A percentile compares a stretch with the other conserved stretches of the same genome.
phyloP scores from a whole-genome alignment of 2,329 filamentous ascomycete genomes.

The Colletotrichum chrysophilum region DNA sequence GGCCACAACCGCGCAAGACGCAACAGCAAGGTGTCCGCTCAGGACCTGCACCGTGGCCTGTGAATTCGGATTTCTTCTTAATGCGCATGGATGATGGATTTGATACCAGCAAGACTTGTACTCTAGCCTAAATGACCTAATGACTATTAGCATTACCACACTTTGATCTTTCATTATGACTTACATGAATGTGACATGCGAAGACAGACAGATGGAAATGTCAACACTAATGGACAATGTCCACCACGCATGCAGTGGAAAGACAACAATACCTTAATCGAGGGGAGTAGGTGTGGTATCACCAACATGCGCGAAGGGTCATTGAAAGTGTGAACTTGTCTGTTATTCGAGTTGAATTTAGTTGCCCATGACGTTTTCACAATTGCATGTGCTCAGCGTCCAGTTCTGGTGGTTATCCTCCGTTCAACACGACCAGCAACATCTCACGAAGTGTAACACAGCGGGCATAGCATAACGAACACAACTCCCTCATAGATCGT shows the following conservation, averaged over 20 bases:
- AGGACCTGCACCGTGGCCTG: conserved; percentile 53
- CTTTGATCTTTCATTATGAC: background rate
- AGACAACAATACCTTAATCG: no score
- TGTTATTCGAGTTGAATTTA: no score
- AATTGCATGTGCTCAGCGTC: background rate
- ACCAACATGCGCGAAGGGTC: no score
- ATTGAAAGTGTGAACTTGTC: no score
- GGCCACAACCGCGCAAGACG: conserved; percentile 48
- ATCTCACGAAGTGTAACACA: no score
- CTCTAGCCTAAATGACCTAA: conserved; percentile 16
- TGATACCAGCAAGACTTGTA: conserved; percentile 14
- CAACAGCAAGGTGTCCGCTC: conserved; percentile 50
- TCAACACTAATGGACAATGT: no score
- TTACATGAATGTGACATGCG: background rate
- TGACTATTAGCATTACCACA: background rate
- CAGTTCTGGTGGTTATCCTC: no score
- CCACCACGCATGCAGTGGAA: no score
- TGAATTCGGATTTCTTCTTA: conserved; percentile 29
- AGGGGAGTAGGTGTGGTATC: no score
- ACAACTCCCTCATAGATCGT: background rate
- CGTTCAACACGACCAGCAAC: no score
- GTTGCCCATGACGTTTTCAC: background rate
- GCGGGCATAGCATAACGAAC: background rate
- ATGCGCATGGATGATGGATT: background rate
- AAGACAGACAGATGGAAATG: no score